Conservation (phyloP, 768 basidiomycete genomes). For the Calocybe gangraenosa region DNA sequence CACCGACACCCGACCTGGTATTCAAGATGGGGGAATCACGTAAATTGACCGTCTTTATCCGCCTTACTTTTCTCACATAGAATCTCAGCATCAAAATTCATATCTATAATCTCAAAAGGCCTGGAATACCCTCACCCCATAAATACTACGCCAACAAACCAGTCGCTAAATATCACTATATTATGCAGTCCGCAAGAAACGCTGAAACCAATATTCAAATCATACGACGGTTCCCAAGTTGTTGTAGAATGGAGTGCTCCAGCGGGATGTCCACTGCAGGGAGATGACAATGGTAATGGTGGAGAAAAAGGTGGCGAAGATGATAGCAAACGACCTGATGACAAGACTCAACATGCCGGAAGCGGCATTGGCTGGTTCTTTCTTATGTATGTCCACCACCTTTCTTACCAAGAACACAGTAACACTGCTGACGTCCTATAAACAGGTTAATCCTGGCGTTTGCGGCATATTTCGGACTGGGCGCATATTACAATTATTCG, state of each 20-base stretch:
- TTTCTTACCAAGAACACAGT: background rate
- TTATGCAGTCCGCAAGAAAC: slow-evolving; percentile 44
- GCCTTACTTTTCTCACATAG: slow-evolving; percentile 6
- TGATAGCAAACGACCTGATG: slow-evolving; percentile 15
- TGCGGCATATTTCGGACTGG: slow-evolving; percentile 66
- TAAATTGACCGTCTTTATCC: slow-evolving; percentile 18
- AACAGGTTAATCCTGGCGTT: slow-evolving; percentile 62
- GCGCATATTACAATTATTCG: slow-evolving; percentile 85
- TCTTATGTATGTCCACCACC: slow-evolving; percentile 57
- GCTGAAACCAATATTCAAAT: slow-evolving; percentile 47
- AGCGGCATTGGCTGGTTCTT: slow-evolving; percentile 90
- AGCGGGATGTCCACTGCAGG: slow-evolving; percentile 49
- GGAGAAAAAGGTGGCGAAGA: slow-evolving; percentile 18
- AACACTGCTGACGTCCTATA: background rate
- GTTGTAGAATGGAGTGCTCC: slow-evolving; percentile 60
- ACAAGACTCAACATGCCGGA: slow-evolving; percentile 42
- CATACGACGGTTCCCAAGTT: slow-evolving; percentile 55
- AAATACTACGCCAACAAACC: slow-evolving; percentile 39
- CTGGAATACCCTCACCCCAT: slow-evolving; percentile 52
- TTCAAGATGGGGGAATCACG: slow-evolving; percentile 33
- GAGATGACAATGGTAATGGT: slow-evolving; percentile 38
- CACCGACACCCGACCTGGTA: slow-evolving; percentile 27
- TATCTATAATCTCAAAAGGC: slow-evolving; percentile 58
- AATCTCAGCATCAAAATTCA: slow-evolving; percentile 44
- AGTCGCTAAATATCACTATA: slow-evolving; percentile 59